phyloP scores from a whole-genome alignment of 73 alveolate genomes.

The Durusdinium trenchii region DNA sequence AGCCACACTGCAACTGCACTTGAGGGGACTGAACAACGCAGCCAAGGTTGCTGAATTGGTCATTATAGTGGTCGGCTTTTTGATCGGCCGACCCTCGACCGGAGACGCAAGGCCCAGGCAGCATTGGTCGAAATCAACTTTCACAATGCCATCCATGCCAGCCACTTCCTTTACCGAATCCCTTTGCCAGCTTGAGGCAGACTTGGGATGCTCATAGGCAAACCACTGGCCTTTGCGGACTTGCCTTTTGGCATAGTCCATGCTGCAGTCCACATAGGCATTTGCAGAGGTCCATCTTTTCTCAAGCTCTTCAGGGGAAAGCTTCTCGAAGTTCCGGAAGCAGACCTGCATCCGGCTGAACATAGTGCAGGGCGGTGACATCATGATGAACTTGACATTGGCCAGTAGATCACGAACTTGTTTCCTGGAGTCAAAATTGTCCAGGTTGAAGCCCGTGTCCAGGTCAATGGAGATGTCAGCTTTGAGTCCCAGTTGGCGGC shows the following conservation, averaged over 20 bases:
- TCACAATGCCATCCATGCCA: background rate
- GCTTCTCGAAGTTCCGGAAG: background rate
- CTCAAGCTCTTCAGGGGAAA: background rate
- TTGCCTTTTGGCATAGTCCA: background rate
- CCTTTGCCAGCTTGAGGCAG: background rate
- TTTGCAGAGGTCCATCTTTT: background rate
- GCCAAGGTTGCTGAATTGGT: background rate
- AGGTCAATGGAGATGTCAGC: background rate
- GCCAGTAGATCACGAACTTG: background rate
- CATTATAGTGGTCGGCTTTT: background rate
- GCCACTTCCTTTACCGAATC: background rate
- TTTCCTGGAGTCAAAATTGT: background rate
- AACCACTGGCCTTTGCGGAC: background rate
- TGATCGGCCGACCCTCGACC: background rate
- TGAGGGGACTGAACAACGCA: background rate
- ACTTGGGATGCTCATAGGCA: background rate
- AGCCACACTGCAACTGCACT: background rate
- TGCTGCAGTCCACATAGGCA: background rate
- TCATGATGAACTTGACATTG: background rate
- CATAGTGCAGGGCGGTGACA: background rate
- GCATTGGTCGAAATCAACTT: background rate
- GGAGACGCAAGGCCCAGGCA: background rate
- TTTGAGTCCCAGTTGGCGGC: background rate
- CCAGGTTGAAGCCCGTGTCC: background rate
- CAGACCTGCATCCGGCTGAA: background rate